These are phyloP conservation scores for Coemansia sp. DNA, from an alignment of 192 early-diverging fungal species.

Conservation along the genomic window DNA sequence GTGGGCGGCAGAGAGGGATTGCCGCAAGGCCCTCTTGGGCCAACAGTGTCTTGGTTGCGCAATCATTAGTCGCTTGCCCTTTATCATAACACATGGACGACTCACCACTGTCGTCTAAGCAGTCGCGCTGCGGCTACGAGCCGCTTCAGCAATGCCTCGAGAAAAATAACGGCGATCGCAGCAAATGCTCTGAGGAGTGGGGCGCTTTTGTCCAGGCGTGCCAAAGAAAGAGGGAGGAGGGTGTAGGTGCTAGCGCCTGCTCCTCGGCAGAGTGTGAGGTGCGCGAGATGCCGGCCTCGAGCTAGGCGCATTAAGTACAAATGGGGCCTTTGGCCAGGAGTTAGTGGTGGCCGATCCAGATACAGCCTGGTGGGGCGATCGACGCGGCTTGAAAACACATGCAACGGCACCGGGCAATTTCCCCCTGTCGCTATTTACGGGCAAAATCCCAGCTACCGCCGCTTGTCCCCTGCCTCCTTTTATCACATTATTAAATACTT, in stretches of 20 bases:
- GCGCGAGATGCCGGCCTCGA: slow-evolving; percentile 13
- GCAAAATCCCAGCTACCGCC: slow-evolving; percentile 5
- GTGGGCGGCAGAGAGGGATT: not conserved
- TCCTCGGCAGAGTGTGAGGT: slow-evolving; percentile 9
- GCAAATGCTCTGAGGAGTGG: slow-evolving; percentile 63
- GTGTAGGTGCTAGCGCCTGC: not conserved
- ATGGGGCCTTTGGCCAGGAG: too few relatives aligned
- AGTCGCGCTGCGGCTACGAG: slow-evolving; percentile 53
- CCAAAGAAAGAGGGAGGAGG: slow-evolving; percentile 46
- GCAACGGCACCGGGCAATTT: not conserved
- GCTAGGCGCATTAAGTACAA: not conserved
- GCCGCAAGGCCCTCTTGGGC: too few relatives aligned
- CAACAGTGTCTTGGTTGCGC: not conserved
- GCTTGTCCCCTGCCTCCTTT: not conserved
- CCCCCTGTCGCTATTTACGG: not conserved
- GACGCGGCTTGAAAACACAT: not conserved
- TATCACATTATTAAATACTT: not conserved
- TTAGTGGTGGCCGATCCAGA: not conserved
- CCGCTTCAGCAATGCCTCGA: slow-evolving; percentile 59
- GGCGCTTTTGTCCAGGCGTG: slow-evolving; percentile 60
- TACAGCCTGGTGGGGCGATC: not conserved
- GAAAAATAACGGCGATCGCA: slow-evolving; percentile 56
- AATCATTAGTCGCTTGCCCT: not conserved
- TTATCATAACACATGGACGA: not conserved
- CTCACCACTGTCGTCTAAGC: not conserved